Evolutionary conservation across 1,284 basidiomycete genomes (phyloP).

Genomic region (Puccinia polysora): DNA sequence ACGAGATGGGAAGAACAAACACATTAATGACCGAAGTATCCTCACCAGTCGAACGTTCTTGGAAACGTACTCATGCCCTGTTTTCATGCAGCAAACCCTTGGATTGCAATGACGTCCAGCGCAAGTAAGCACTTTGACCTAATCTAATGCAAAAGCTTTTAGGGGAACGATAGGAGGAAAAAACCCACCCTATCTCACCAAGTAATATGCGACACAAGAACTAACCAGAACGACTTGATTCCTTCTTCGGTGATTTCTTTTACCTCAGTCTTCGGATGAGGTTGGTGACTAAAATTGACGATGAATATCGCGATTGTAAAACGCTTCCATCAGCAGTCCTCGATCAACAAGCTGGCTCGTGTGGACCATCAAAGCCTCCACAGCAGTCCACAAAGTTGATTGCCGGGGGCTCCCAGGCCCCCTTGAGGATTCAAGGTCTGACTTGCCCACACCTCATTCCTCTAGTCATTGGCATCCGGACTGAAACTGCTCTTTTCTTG

Average conservation of each 20-base stretch:
- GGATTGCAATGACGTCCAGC: conserved; percentile 50
- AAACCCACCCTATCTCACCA: no score
- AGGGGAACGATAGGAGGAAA: not conserved
- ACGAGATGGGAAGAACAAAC: not conserved
- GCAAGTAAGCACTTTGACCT: conserved; percentile 53
- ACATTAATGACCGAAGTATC: conserved; percentile 46
- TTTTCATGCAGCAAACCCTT: conserved; percentile 53
- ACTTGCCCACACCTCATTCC: no score
- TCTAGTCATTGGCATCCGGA: conserved; percentile 44
- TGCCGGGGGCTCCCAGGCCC: conserved; percentile 62
- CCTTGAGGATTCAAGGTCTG: conserved; percentile 56
- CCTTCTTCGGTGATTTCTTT: not conserved
- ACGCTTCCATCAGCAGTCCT: conserved; percentile 75
- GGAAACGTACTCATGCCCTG: conserved; percentile 55
- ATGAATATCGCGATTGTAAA: conserved; percentile 80
- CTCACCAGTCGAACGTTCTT: conserved; percentile 52
- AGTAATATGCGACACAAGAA: not conserved
- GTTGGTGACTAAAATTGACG: conserved; percentile 65
- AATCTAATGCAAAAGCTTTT: not conserved
- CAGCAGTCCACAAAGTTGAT: conserved; percentile 54
- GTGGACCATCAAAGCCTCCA: conserved; percentile 70
- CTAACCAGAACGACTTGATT: not conserved
- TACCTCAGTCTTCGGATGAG: conserved; percentile 55
- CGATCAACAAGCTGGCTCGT: conserved; percentile 67
- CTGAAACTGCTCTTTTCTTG: conserved; percentile 46